Evolutionary conservation across 805 yeast genomes (phyloP).

Genomic region (Metschnikowia picachoensis): DNA sequence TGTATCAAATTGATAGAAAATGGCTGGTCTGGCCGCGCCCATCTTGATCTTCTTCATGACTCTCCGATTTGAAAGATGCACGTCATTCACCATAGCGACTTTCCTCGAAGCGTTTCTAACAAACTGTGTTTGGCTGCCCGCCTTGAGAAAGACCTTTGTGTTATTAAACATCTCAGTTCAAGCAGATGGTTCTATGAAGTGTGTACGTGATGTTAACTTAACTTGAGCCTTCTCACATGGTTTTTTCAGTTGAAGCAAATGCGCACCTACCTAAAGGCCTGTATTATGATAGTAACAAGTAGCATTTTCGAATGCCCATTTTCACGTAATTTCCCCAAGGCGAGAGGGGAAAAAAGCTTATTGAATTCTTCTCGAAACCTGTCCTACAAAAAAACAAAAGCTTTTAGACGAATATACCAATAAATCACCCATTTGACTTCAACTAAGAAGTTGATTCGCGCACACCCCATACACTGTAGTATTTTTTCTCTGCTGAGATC

Average conservation of each 20-base stretch:
- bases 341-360: too few species aligned
- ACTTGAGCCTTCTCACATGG: too few species aligned
- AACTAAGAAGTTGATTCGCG: conserved; percentile 7
- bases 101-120: conserved; percentile 11
- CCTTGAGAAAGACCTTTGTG: not conserved
- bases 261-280: too few species aligned
- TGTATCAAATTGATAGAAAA: conserved; percentile 86
- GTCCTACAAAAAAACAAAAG: not conserved
- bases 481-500: conserved; percentile 1
- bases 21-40: conserved; percentile 92
- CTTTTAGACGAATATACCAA: not conserved
- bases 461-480: conserved; percentile 3
- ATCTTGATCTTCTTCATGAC: conserved; percentile 64
- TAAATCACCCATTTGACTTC: not conserved
- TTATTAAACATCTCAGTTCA: not conserved
- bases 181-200: not conserved
- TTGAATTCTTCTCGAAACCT: too few species aligned
- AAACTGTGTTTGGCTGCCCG: conserved; percentile 8
- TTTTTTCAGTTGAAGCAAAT: too few species aligned
- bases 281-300: too few species aligned
- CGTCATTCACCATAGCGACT: conserved; percentile 33
- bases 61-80: conserved; percentile 46
- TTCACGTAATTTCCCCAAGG: too few species aligned
- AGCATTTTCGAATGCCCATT: too few species aligned
- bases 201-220: not conserved